Percentiles rank a stretch among this genome's conserved stretches.
Conservation (phyloP, 1,139 yeast genomes). For the Saccharomycopsis crataegensis region DNA sequence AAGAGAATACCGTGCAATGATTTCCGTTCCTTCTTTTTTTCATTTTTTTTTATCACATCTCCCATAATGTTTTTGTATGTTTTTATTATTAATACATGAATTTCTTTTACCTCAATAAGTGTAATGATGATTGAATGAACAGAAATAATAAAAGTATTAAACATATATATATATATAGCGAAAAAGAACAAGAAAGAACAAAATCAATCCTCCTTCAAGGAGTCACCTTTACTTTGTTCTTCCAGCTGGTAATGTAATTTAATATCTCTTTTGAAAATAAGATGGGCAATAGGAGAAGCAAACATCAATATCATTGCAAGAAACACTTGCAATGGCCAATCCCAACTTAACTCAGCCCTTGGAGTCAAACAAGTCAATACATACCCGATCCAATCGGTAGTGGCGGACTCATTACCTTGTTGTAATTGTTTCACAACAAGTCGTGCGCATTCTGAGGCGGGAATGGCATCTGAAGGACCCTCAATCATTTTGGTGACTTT, state of each 20-base stretch:
- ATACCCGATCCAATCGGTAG: constrained; percentile 87
- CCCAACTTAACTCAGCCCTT: constrained; percentile 63
- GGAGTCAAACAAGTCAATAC: constrained; percentile 58
- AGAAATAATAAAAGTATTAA: neutral
- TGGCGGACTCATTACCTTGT: constrained; percentile 64
- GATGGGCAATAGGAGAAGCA: constrained; percentile 56
- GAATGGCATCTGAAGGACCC: constrained; percentile 71
- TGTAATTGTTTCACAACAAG: constrained; percentile 49
- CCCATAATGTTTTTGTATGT: neutral
- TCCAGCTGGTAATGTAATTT: constrained; percentile 13
- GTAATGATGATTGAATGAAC: neutral
- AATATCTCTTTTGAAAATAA: constrained; percentile 51
- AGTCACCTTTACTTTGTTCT: neutral
- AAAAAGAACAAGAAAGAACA: neutral
- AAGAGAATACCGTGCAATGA: constrained; percentile 21
- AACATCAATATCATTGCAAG: constrained; percentile 43
- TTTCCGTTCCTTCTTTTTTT: neutral
- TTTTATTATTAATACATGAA: neutral
- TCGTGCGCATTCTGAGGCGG: constrained; percentile 60
- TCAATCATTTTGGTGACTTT: constrained; percentile 74
- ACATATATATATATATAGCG: neutral
- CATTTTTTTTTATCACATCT: neutral
- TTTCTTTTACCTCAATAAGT: neutral
- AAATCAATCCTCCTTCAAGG: neutral
- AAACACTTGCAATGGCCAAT: constrained; percentile 44